These are phyloP conservation scores for Fusarium oxysporum DNA, from an alignment of 2,329 filamentous ascomycete genomes.

Conservation along the genomic window DNA sequence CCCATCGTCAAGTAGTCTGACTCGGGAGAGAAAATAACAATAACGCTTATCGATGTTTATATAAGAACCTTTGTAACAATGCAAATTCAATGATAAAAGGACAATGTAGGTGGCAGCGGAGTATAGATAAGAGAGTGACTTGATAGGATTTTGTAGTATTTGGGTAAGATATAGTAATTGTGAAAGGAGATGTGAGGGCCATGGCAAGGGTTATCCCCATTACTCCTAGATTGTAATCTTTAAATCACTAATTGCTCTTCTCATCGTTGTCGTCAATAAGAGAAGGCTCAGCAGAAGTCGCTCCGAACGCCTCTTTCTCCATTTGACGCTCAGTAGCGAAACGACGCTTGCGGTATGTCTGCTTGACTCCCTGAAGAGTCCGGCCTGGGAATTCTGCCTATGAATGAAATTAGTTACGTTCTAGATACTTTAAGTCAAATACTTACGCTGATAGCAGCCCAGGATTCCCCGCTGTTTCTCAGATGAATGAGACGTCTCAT, in stretches of 20 bases:
- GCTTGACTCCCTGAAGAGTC: conserved; percentile 5
- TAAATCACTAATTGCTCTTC: neutral
- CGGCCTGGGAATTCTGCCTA: neutral
- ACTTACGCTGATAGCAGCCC: neutral
- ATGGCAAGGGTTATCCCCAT: neutral
- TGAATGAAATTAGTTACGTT: neutral
- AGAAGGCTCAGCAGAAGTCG: neutral
- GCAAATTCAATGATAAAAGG: neutral
- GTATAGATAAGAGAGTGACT: too few relatives aligned
- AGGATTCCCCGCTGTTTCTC: neutral
- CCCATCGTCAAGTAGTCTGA: neutral
- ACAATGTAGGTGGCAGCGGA: neutral
- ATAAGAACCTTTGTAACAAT: neutral
- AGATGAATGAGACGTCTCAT: conserved; percentile 8
- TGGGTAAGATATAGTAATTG: neutral
- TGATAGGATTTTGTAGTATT: neutral
- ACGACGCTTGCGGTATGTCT: conserved; percentile 19
- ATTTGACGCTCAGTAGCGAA: conserved; percentile 1
- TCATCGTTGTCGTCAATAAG: too few relatives aligned
- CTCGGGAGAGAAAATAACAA: neutral
- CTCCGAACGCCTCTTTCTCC: neutral
- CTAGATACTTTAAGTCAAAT: fast-evolving
- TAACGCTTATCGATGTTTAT: neutral
- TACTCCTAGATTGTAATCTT: fast-evolving
- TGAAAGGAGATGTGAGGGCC: neutral